These are phyloP conservation scores for Trichothecium roseum DNA, from an alignment of 2,329 filamentous ascomycete genomes.

Conservation along the genomic window DNA sequence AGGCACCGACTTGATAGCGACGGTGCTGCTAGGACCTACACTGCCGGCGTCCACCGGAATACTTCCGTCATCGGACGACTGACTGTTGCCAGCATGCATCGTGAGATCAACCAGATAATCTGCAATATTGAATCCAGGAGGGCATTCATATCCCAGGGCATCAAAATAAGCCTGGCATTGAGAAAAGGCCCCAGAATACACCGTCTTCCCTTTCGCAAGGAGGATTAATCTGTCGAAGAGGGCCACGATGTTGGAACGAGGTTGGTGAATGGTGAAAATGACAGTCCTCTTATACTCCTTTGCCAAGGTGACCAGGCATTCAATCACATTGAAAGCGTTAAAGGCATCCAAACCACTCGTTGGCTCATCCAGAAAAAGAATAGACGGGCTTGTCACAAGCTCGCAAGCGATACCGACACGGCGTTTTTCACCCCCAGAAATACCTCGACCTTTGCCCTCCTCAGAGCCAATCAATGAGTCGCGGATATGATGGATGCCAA, in stretches of 20 bases:
- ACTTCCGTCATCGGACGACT: constrained; percentile 44
- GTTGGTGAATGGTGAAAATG: constrained; percentile 97
- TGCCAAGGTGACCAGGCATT: constrained; percentile 87
- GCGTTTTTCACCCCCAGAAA: constrained; percentile 93
- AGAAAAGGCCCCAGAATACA: constrained; percentile 86
- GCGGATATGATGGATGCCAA: constrained; percentile 88
- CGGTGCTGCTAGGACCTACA: constrained; percentile 75
- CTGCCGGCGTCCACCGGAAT: constrained; percentile 46
- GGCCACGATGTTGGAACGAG: constrained; percentile 94
- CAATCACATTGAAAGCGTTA: constrained; percentile 97
- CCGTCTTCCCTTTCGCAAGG: constrained; percentile 76
- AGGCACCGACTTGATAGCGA: constrained; percentile 81
- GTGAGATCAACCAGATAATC: constrained; percentile 96
- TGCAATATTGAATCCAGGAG: constrained; percentile 95
- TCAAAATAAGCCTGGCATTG: constrained; percentile 92
- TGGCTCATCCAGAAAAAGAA: constrained; percentile 93
- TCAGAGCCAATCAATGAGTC: constrained; percentile 94
- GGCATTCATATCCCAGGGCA: constrained; percentile 81
- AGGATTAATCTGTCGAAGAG: constrained; percentile 92
- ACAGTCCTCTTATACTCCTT: constrained; percentile 96
- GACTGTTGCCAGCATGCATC: constrained; percentile 73
- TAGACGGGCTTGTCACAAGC: constrained; percentile 91
- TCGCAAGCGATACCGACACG: constrained; percentile 96
- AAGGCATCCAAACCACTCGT: constrained; percentile 93
- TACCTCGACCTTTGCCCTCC: constrained; percentile 86